Percentiles rank a stretch among this genome's conserved stretches.
These are phyloP conservation scores for Trichoderma breve DNA, from an alignment of 2,329 filamentous ascomycete genomes.

Conservation along the genomic window DNA sequence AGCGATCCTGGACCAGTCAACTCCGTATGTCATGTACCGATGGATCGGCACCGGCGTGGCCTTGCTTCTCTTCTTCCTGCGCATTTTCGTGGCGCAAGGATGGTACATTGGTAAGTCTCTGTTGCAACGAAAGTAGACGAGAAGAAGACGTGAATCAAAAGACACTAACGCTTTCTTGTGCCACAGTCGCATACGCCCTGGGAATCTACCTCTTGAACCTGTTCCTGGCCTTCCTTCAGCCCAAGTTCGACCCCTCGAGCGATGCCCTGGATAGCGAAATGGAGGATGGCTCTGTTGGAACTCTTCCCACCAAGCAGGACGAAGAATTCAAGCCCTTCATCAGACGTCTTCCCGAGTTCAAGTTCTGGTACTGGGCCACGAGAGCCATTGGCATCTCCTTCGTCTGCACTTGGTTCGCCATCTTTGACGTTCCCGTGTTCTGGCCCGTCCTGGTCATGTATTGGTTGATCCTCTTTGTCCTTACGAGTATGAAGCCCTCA, in stretches of 20 bases:
- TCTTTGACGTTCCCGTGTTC: constrained; percentile 98
- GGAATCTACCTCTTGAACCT: constrained; percentile 99
- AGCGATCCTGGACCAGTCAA: constrained; percentile 88
- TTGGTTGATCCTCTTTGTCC: constrained; percentile 92
- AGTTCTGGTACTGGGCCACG: constrained; percentile 98
- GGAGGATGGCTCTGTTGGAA: constrained; percentile 82
- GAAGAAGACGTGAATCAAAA: not conserved
- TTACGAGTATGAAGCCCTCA: constrained; percentile 73
- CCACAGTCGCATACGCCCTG: constrained; percentile 86
- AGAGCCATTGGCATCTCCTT: constrained; percentile 82
- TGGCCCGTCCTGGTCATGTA: constrained; percentile 98
- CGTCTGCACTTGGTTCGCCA: constrained; percentile 83
- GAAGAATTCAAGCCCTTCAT: constrained; percentile 99
- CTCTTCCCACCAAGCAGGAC: constrained; percentile 89
- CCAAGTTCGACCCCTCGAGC: constrained; percentile 97
- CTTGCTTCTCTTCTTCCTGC: constrained; percentile 78
- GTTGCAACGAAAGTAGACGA: not conserved
- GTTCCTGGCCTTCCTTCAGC: constrained; percentile 96
- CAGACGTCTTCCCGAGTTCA: constrained; percentile 93
- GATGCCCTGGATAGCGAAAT: constrained; percentile 89
- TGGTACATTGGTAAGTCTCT: constrained; percentile 86
- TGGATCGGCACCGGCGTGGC: constrained; percentile 80
- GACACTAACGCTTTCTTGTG: not conserved
- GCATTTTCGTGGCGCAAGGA: constrained; percentile 89
- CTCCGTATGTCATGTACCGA: constrained; percentile 83